phyloP scores from a whole-genome alignment of 1,284 basidiomycete species.

The Boletus smithii region DNA sequence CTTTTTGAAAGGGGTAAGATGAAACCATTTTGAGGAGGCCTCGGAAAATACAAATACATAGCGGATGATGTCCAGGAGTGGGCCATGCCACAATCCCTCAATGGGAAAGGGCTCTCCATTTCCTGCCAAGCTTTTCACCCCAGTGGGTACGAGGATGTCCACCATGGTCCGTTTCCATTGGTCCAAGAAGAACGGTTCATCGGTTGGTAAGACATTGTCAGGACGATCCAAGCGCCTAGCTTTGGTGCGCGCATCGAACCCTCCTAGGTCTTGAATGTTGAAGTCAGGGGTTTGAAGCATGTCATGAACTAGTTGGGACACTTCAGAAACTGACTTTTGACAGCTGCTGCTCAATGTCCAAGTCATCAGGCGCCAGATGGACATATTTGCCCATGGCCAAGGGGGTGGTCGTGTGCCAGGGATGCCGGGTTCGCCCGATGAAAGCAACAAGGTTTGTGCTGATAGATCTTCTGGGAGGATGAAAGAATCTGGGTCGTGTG shows the following conservation, averaged over 20 bases:
- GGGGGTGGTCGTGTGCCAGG: not conserved
- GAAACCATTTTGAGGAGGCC: not conserved
- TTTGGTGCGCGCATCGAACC: not conserved
- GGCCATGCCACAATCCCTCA: not conserved
- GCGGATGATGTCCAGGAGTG: not conserved
- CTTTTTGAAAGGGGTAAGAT: not conserved
- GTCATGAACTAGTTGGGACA: not conserved
- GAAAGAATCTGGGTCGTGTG: not conserved
- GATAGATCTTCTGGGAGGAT: not conserved
- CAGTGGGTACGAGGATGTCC: not conserved
- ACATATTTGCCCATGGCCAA: not conserved
- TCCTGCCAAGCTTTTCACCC: not conserved
- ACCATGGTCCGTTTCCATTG: not conserved
- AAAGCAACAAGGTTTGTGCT: too few relatives aligned
- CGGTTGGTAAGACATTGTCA: too few relatives aligned
- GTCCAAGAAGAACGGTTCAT: not conserved
- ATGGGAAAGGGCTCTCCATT: not conserved
- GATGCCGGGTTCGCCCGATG: not conserved
- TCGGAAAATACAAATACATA: not conserved
- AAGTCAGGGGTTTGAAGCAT: not conserved
- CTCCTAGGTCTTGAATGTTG: not conserved
- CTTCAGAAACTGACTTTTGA: not conserved
- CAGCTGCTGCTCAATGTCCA: not conserved
- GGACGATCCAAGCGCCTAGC: not conserved
- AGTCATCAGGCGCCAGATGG: not conserved